phyloP scores from a whole-genome alignment of 768 basidiomycete species.

The Rhodotorula graminis region DNA sequence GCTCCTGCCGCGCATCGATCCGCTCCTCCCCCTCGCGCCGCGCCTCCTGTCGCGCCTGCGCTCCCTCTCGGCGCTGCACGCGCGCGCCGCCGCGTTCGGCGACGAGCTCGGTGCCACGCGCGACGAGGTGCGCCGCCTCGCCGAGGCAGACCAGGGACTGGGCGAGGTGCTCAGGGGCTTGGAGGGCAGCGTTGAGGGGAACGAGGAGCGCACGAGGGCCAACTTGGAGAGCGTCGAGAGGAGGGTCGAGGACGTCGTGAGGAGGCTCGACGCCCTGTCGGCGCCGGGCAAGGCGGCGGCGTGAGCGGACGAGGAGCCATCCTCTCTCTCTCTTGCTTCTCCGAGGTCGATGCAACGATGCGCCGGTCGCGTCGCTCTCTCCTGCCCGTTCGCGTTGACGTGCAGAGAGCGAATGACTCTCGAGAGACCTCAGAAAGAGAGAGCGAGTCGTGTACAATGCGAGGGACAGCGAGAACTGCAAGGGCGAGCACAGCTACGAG shows the following conservation, averaged over 20 bases:
- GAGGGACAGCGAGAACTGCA: too few relatives aligned
- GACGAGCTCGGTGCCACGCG: slow-evolving; percentile 62
- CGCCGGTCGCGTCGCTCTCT: background rate
- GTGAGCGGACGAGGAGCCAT: background rate
- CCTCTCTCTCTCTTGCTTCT: too few relatives aligned
- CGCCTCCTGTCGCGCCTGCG: slow-evolving; percentile 84
- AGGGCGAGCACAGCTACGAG: too few relatives aligned
- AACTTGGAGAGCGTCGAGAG: slow-evolving; percentile 61
- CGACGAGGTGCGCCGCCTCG: slow-evolving; percentile 64
- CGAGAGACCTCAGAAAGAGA: too few relatives aligned
- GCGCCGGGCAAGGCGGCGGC: background rate
- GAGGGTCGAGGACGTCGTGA: slow-evolving; percentile 49
- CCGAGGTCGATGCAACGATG: background rate
- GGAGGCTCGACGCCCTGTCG: slow-evolving; percentile 18
- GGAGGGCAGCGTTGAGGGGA: slow-evolving; percentile 70
- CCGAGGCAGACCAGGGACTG: slow-evolving; percentile 63
- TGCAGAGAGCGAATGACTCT: background rate
- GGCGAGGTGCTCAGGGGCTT: slow-evolving; percentile 64
- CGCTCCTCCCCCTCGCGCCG: slow-evolving; percentile 53
- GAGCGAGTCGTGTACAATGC: background rate
- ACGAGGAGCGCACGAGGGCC: slow-evolving; percentile 62
- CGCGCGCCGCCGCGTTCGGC: slow-evolving; percentile 72
- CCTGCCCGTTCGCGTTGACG: too few relatives aligned
- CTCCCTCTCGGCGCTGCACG: slow-evolving; percentile 74
- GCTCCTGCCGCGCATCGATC: slow-evolving; percentile 50